Evolutionary conservation across 768 basidiomycete species (phyloP), one percentile per base, ranked within the genome.

Genomic region (Russula emetica): DNA sequence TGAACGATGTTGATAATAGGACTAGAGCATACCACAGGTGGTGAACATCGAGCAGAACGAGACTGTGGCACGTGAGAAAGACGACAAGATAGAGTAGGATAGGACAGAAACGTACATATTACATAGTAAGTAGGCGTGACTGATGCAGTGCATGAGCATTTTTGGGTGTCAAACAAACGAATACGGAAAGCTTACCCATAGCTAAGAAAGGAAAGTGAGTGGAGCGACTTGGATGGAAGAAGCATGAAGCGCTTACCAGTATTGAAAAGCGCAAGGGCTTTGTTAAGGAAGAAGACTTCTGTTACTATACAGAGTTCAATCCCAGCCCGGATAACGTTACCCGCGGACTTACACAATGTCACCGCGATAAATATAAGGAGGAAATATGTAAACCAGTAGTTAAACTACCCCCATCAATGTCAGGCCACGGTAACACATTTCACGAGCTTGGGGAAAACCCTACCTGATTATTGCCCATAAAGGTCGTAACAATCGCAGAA

Each of bases 221-320:
- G 30, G 14, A 67, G 7, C 30, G 66, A 63, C 60, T 34, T 59
- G 51, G 28, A 58, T 55, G 18, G 30, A 42, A 54, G 49, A 45
- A 26, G 51, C 26, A 44, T 38, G 40, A 54, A 53, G 42, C 20
- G 69, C 85, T 66, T 66, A 87, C 88, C 89, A 60, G 90, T 91
- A 76, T 97, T 96, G 80, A 94, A 98, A 40, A 98, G 78, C 62
- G 94, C 97, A 64, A 99, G 85, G 20, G 97, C 97, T 64, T 94
- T 87, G 76, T 97, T 98, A 64, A 98, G 82, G 76, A 93, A 98
- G 76, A 91, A 95, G 70, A 98, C 91, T 74, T 98, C 96, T 62
- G 87, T 86, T 61, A 94, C 88, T 90, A 61, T 20, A 51, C 16
- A 47, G 53, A 20, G 55, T 24, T 32, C 30, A 54, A 22, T 55